Conservation (phyloP, 2,329 filamentous ascomycete species). For the Helotiales sp. region DNA sequence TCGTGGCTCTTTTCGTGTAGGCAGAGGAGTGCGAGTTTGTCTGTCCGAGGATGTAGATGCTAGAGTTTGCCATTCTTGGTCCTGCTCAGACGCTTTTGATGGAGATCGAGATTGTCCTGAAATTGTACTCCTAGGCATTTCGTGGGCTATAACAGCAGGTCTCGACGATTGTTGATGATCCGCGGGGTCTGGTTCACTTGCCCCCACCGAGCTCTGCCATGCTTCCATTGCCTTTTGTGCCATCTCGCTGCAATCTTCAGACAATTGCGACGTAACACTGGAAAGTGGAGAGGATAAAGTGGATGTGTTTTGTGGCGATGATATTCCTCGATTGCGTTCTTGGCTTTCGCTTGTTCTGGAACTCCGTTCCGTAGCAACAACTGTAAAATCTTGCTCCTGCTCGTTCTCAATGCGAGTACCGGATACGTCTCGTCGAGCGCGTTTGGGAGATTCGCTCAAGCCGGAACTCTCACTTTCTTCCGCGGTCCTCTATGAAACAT, state of each 20-base stretch:
- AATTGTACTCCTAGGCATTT: background rate
- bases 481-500: background rate
- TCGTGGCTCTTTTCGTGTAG: background rate
- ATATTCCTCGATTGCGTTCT: background rate
- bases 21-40: background rate
- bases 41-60: background rate
- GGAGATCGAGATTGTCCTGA: background rate
- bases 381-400: background rate
- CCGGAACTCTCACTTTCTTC: background rate
- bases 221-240: constrained; percentile 3
- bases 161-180: background rate
- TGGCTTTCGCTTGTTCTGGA: background rate
- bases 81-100: background rate
- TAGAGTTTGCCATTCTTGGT: background rate
- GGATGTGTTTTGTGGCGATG: background rate
- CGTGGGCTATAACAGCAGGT: background rate
- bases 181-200: background rate
- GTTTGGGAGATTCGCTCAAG: background rate
- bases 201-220: background rate
- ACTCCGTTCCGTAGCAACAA: background rate
- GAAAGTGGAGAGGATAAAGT: background rate
- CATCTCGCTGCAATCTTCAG: background rate
- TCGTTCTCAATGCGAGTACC: background rate
- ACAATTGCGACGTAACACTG: background rate
- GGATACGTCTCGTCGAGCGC: background rate